phyloP scores from a whole-genome alignment of 495 filamentous ascomycete species.

The Penicillium fimorum region DNA sequence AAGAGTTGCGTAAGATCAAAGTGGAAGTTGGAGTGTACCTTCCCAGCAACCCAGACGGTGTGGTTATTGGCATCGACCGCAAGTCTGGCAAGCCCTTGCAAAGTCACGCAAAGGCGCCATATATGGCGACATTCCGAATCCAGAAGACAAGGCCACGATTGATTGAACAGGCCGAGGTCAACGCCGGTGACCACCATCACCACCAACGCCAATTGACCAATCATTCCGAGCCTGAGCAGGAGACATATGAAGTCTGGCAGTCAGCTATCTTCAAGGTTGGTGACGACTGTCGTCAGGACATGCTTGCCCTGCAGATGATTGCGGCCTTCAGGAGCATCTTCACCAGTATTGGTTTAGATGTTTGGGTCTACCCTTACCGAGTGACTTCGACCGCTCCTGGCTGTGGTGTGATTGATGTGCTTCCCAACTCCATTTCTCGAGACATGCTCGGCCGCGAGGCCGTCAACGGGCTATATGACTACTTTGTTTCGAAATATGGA shows the following conservation, averaged over 20 bases:
- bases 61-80: slow-evolving; percentile 95
- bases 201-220: slow-evolving; percentile 52
- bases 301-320: slow-evolving; percentile 96
- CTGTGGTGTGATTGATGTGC: slow-evolving; percentile 95
- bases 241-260: slow-evolving; percentile 91
- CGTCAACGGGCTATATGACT: slow-evolving; percentile 96
- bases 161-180: slow-evolving; percentile 21
- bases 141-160: slow-evolving; percentile 64
- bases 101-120: slow-evolving; percentile 96
- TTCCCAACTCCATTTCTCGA: slow-evolving; percentile 95
- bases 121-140: slow-evolving; percentile 97
- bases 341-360: slow-evolving; percentile 87
- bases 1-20: slow-evolving; percentile 89
- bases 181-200: slow-evolving; percentile 29
- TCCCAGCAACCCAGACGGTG: slow-evolving; percentile 93
- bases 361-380: slow-evolving; percentile 95
- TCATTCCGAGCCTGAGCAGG: slow-evolving; percentile 37
- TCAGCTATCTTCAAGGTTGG: slow-evolving; percentile 99
- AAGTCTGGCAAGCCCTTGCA: slow-evolving; percentile 97
- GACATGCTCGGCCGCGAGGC: slow-evolving; percentile 98
- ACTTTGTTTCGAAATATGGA: slow-evolving; percentile 96
- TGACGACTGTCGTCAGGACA: slow-evolving; percentile 96
- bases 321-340: slow-evolving; percentile 96
- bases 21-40: slow-evolving; percentile 97
- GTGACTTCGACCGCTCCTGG: slow-evolving; percentile 98